phyloP scores from a whole-genome alignment of 352 stramenopile genomes.

The Pythium monospermum region DNA sequence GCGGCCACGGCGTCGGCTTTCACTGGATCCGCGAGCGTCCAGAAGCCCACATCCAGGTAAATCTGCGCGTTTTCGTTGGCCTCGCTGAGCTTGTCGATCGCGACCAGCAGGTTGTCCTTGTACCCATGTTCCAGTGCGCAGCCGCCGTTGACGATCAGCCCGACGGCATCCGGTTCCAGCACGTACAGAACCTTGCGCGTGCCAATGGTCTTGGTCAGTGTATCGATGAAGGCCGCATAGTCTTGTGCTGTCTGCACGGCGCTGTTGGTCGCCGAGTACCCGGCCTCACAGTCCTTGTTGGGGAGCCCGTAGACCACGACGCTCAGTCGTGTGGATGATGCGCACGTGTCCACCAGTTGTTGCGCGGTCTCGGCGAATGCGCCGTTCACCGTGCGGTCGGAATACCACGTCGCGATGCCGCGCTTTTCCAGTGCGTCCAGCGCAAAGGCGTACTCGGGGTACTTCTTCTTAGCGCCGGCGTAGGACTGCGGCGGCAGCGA shows the following conservation, averaged over 20 bases:
- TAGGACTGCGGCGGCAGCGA: conserved; percentile 45
- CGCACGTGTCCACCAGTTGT: conserved; percentile 33
- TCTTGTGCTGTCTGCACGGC: conserved; percentile 27
- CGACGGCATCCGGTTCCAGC: conserved; percentile 65
- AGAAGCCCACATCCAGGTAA: conserved; percentile 64
- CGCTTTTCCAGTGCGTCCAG: conserved; percentile 47
- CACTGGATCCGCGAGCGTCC: no score
- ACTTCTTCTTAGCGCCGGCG: conserved; percentile 29
- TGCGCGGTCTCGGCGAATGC: conserved; percentile 33
- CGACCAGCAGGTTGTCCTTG: conserved; percentile 45
- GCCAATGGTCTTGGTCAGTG: conserved; percentile 34
- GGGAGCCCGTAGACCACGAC: conserved; percentile 68
- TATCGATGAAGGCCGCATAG: conserved; percentile 52
- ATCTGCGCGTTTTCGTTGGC: conserved; percentile 61
- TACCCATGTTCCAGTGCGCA: conserved; percentile 34
- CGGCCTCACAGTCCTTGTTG: conserved; percentile 68
- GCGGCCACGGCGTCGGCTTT: no score
- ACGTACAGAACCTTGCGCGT: conserved; percentile 62
- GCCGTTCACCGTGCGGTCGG: conserved; percentile 33
- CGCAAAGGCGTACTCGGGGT: conserved; percentile 38
- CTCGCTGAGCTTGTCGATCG: conserved; percentile 33
- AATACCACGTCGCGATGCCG: conserved; percentile 58
- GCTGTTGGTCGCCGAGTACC: conserved; percentile 31
- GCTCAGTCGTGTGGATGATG: conserved; percentile 30
- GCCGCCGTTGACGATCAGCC: conserved; percentile 35